These are phyloP conservation scores for Lablab purpureus DNA, from an alignment of 306 rosid genomes.

Conservation along the genomic window DNA sequence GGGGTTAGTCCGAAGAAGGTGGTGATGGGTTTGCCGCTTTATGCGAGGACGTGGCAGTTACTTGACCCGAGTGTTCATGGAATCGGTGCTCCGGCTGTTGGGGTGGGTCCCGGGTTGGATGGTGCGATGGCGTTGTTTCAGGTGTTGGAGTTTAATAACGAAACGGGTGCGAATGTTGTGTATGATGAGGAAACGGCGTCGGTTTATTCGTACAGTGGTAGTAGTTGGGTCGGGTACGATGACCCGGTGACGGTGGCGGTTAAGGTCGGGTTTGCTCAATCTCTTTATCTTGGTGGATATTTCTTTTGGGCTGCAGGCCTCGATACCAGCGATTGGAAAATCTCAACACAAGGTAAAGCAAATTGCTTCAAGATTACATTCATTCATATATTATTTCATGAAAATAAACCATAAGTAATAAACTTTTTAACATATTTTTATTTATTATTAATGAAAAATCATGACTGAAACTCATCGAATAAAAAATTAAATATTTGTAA, in stretches of 20 bases:
- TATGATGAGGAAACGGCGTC: constrained; percentile 47
- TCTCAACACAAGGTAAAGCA: constrained; percentile 46
- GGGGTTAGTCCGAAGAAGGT: constrained; percentile 54
- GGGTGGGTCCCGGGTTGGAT: constrained; percentile 60
- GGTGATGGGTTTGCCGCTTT: constrained; percentile 73
- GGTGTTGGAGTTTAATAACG: constrained; percentile 43
- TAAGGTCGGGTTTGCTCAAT: constrained; percentile 71
- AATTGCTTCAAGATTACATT: neutral
- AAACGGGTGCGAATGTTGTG: constrained; percentile 36
- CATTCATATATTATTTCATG: neutral
- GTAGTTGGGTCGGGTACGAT: constrained; percentile 69
- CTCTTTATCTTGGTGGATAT: constrained; percentile 75
- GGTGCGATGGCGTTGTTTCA: constrained; percentile 51
- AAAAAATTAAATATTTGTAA: too few species aligned
- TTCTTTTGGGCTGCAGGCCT: constrained; percentile 80
- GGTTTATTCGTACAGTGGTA: constrained; percentile 51
- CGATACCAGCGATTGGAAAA: constrained; percentile 51
- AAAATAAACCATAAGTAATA: too few species aligned
- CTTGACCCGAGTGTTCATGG: constrained; percentile 50
- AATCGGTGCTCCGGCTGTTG: constrained; percentile 55
- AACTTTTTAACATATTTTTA: too few species aligned
- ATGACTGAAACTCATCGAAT: too few species aligned
- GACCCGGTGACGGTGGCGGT: constrained; percentile 45
- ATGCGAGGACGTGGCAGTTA: constrained; percentile 68
- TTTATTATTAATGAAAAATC: too few species aligned